These are phyloP conservation scores for Agaricus subrufescens DNA, from an alignment of 768 basidiomycete genomes.

Conservation along the genomic window DNA sequence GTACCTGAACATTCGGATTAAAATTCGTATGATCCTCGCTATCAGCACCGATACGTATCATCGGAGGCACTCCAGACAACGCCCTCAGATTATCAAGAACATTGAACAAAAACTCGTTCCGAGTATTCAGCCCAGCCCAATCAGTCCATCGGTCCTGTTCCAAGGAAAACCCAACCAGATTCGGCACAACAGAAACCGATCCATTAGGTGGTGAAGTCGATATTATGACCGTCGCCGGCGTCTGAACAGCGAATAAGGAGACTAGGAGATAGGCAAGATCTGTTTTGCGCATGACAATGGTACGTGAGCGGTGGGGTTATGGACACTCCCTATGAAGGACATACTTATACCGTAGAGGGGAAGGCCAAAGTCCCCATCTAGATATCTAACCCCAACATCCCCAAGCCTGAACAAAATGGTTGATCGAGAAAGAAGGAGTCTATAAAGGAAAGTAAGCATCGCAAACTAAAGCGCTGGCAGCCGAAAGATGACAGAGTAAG, in stretches of 20 bases:
- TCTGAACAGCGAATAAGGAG: neutral
- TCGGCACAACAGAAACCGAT: conserved; percentile 35
- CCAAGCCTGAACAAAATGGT: too few relatives aligned
- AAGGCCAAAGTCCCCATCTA: too few relatives aligned
- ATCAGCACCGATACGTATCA: conserved; percentile 57
- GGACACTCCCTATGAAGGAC: too few relatives aligned
- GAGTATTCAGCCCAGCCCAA: conserved; percentile 50
- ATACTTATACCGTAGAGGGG: too few relatives aligned
- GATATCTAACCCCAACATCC: too few relatives aligned
- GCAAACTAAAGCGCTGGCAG: too few relatives aligned
- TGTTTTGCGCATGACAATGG: too few relatives aligned
- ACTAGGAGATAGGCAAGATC: conserved; percentile 7
- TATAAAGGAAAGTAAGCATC: too few relatives aligned
- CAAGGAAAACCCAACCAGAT: conserved; percentile 59
- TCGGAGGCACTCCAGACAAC: conserved; percentile 48
- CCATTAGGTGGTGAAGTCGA: conserved; percentile 29
- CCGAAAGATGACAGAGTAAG: too few relatives aligned
- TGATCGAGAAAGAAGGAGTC: too few relatives aligned
- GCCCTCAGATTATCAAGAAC: conserved; percentile 50
- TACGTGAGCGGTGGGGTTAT: too few relatives aligned
- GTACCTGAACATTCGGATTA: conserved; percentile 40
- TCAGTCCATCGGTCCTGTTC: conserved; percentile 70
- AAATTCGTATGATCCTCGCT: conserved; percentile 58
- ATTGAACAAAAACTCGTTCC: conserved; percentile 58
- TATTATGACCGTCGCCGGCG: conserved; percentile 30